Percentiles rank a stretch among this genome's conserved stretches.
Evolutionary conservation across 352 stramenopile genomes (phyloP).

Genomic region (Thalassiosira exigua): DNA sequence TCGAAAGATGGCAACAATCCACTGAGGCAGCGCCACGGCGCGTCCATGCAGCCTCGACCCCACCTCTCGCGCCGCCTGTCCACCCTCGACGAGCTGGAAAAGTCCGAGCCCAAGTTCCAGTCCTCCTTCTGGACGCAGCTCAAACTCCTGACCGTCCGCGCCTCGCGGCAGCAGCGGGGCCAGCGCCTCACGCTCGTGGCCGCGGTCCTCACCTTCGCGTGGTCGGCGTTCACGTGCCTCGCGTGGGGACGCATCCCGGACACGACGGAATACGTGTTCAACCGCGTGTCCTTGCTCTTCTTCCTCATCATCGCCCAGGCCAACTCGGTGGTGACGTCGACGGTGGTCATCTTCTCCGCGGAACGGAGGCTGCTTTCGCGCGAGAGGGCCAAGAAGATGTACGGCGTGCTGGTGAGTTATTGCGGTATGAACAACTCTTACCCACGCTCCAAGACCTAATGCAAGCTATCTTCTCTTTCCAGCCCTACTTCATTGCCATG

Average conservation of each 20-base stretch:
- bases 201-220: conserved; percentile 77
- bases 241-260: conserved; percentile 85
- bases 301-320: conserved; percentile 82
- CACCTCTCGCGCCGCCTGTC: conserved; percentile 8
- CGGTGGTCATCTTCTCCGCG: conserved; percentile 83
- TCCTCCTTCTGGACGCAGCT: conserved; percentile 61
- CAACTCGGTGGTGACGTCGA: conserved; percentile 83
- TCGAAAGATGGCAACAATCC: neutral
- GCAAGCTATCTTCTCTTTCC: conserved; percentile 74
- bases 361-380: conserved; percentile 81
- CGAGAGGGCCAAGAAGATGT: conserved; percentile 52
- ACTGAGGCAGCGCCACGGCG: conserved; percentile 12
- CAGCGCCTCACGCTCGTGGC: conserved; percentile 74
- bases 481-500: conserved; percentile 86
- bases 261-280: conserved; percentile 53
- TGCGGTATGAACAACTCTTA: neutral
- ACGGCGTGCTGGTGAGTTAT: neutral
- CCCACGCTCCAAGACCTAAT: neutral
- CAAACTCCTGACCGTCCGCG: conserved; percentile 56
- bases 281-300: conserved; percentile 71
- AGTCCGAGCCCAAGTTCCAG: conserved; percentile 60
- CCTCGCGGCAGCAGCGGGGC: conserved; percentile 69
- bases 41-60: neutral
- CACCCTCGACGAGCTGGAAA: conserved; percentile 50
- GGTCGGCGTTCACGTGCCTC: conserved; percentile 77